These are phyloP conservation scores for Erysimum cheiri DNA, from an alignment of 441 rosid genomes.

Conservation along the genomic window DNA sequence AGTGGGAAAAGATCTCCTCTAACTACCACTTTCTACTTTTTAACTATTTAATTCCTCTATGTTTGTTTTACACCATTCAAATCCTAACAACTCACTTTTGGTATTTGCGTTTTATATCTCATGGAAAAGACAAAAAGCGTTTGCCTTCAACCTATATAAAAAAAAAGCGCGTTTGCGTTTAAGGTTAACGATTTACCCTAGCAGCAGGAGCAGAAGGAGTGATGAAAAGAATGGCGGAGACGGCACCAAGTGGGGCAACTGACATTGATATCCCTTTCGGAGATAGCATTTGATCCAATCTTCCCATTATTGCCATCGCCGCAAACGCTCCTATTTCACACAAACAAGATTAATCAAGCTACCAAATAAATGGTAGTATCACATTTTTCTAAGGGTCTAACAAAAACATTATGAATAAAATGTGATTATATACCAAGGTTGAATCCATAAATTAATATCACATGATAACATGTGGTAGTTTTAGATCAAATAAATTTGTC, in stretches of 20 bases:
- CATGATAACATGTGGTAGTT: background rate
- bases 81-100: constrained; percentile 8
- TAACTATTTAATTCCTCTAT: background rate
- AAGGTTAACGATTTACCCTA: constrained; percentile 51
- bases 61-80: constrained; percentile 10
- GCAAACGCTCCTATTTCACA: constrained; percentile 73
- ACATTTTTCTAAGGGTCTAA: background rate
- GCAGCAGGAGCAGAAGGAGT: constrained; percentile 83
- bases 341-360: background rate
- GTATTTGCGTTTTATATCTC: background rate
- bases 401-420: background rate
- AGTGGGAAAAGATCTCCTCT: background rate
- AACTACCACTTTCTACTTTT: background rate
- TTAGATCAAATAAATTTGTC: background rate
- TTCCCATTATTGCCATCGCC: constrained; percentile 88
- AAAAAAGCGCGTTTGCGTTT: background rate
- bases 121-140: background rate
- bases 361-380: background rate
- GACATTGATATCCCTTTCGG: constrained; percentile 76
- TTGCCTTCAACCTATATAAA: background rate
- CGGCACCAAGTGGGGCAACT: constrained; percentile 88
- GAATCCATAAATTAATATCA: background rate
- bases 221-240: constrained; percentile 73
- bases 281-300: constrained; percentile 71
- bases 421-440: background rate